Base-by-base conservation (phyloP, 805 yeast genomes). In the Metschnikowia sp. region DNA sequence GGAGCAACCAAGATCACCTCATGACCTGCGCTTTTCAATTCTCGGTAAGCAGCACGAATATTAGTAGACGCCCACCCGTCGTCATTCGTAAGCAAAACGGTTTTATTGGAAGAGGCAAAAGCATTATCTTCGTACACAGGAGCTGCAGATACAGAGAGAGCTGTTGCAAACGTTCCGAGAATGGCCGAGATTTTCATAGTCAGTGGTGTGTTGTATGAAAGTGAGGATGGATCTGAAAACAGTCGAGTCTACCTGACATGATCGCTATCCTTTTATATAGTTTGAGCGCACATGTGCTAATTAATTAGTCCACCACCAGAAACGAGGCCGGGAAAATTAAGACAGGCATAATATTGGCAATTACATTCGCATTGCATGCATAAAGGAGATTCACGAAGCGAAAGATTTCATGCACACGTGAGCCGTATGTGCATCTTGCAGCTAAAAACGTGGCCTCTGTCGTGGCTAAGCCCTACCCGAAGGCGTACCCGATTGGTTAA, bases 11-110 rank as follows among this genome's bases (percentile, higher is more conserved):
- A 28, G 31, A 57, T 47, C 39, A 57, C 59, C 31, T 57, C 50
- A 48, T 57, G 52, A 8, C 59, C 59, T n/a, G 58, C 59, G 8
- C 12, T 42, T 46, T 47, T 53, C 54, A 56, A 69, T 32, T 68
- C 77, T 43, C 72, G 62, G 70, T 79, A 80, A 10, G 79, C 62
- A 12, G 83, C 81, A 59, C 84, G 74, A 58, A 80, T 76, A 57
- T 78, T 78, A 40, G 83, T 76, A 5, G 82, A 65, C 3, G 75
- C 77, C 79, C 80, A 80, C 15, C 78, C 75, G 53, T 80, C 84
- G 57, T 80, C 84, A 55, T 80, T 79, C 50, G 83, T 73, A 35
- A 78, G 65, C 18, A 78, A 60, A 50, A 76, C 74, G 59, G 75
- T 74, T 54, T 71, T 70, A 48, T 60, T 58, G 39, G 55, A 47